These are phyloP conservation scores for Podospora didyma DNA, from an alignment of 495 filamentous ascomycete species.

Conservation along the genomic window DNA sequence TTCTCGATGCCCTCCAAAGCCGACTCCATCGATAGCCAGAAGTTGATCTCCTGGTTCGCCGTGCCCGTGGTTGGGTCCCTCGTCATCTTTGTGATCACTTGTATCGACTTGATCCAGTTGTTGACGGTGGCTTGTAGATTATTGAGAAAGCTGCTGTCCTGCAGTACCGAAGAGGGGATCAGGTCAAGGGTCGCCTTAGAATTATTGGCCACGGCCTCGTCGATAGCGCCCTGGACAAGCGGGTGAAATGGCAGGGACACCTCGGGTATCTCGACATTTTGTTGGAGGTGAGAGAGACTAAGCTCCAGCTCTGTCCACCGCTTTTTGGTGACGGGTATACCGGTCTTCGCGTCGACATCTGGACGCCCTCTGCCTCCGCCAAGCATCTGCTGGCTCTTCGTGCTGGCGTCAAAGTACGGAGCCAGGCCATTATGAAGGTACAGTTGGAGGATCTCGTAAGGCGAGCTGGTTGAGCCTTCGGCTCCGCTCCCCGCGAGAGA, in stretches of 20 bases:
- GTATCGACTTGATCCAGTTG: constrained; percentile 96
- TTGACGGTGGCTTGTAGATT: constrained; percentile 90
- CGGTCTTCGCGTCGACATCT: constrained; percentile 85
- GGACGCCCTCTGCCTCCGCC: constrained; percentile 62
- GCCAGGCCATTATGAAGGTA: constrained; percentile 81
- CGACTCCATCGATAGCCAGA: constrained; percentile 94
- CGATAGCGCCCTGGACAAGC: constrained; percentile 76
- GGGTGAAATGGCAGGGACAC: constrained; percentile 81
- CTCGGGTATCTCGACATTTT: constrained; percentile 96
- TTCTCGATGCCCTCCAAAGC: constrained; percentile 84
- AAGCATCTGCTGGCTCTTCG: constrained; percentile 70
- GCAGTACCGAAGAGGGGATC: constrained; percentile 65
- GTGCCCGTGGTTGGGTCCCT: constrained; percentile 83
- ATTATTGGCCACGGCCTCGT: constrained; percentile 62
- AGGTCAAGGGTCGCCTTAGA: constrained; percentile 68
- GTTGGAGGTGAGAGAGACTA: constrained; percentile 83
- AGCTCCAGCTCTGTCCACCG: constrained; percentile 90
- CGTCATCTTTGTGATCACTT: constrained; percentile 92
- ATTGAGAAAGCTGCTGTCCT: constrained; percentile 88
- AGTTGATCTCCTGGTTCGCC: constrained; percentile 95
- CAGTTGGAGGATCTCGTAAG: constrained; percentile 85
- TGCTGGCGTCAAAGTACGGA: constrained; percentile 94
- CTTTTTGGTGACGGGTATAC: constrained; percentile 94
- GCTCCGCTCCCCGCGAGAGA: constrained; percentile 57
- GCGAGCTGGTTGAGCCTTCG: constrained; percentile 68